Evolutionary conservation across 805 yeast species (phyloP).

Genomic region (Wickerhamomyces canadensis): DNA sequence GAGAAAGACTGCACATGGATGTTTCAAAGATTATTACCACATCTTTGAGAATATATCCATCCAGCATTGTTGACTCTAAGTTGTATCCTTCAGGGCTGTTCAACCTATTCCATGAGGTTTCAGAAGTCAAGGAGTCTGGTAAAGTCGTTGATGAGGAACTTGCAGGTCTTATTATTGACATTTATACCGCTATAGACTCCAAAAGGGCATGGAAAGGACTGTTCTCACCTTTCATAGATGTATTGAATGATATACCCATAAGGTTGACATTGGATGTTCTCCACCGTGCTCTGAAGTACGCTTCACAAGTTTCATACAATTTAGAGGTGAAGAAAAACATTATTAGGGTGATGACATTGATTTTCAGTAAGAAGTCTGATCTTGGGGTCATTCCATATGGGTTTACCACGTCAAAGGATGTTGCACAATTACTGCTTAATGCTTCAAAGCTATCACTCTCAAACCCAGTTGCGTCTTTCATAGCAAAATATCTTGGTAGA

Average conservation of each 20-base stretch:
- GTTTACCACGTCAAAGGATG: constrained; percentile 7
- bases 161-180: neutral
- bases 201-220: constrained; percentile 11
- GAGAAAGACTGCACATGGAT: constrained; percentile 21
- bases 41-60: constrained; percentile 11
- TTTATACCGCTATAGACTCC: constrained; percentile 1
- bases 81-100: constrained; percentile 14
- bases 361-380: constrained; percentile 8
- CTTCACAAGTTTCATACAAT: constrained; percentile 3
- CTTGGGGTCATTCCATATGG: constrained; percentile 2
- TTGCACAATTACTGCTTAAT: constrained; percentile 12
- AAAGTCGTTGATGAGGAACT: neutral
- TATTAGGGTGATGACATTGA: constrained; percentile 10
- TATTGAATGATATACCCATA: constrained; percentile 1
- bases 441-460: neutral
- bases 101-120: constrained; percentile 15
- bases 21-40: constrained; percentile 22
- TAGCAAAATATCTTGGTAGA: constrained; percentile 18
- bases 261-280: constrained; percentile 5
- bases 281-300: constrained; percentile 7
- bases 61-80: neutral
- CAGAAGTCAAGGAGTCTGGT: constrained; percentile 4
- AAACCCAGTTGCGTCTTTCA: constrained; percentile 7
- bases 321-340: constrained; percentile 2
- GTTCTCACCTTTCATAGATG: constrained; percentile 9